phyloP scores from a whole-genome alignment of 108 stramenopile species.

The Bacterosira constricta region DNA sequence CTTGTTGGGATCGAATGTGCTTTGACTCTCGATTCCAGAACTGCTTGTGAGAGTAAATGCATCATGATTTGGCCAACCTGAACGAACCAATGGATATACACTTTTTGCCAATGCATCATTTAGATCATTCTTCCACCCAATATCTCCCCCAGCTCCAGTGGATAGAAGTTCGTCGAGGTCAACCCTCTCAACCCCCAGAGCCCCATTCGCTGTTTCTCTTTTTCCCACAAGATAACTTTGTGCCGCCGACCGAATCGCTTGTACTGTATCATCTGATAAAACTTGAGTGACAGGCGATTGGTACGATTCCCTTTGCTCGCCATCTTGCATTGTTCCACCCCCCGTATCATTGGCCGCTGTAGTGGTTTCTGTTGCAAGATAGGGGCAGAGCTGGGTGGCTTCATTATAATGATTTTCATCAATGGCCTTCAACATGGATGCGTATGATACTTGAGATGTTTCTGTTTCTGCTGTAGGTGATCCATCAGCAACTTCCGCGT shows the following conservation, averaged over 20 bases:
- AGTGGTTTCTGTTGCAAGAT: slow-evolving; percentile 26
- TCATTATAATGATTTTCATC: slow-evolving; percentile 34
- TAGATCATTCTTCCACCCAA: slow-evolving; percentile 12
- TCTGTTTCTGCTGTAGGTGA: background rate
- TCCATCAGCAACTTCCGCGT: background rate
- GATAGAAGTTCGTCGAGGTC: slow-evolving; percentile 26
- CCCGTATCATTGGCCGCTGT: too few species aligned
- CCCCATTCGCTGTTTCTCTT: background rate
- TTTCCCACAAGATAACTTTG: slow-evolving; percentile 16
- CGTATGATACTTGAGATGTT: slow-evolving; percentile 32
- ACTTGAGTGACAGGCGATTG: slow-evolving; percentile 17
- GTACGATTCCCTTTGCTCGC: background rate
- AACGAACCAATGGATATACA: slow-evolving; percentile 38
- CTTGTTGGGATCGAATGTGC: too few species aligned
- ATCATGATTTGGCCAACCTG: slow-evolving; percentile 29
- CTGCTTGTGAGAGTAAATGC: background rate
- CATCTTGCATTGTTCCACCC: background rate
- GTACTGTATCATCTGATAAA: slow-evolving; percentile 21
- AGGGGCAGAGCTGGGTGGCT: slow-evolving; percentile 18
- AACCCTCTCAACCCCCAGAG: slow-evolving; percentile 15
- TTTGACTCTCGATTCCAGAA: background rate
- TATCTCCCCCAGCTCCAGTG: background rate
- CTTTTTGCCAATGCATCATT: slow-evolving; percentile 16
- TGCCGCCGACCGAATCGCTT: slow-evolving; percentile 24
- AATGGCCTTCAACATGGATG: slow-evolving; percentile 34